Evolutionary conservation across 768 basidiomycete species (phyloP).

Genomic region (Candolleomyces eurysporus): DNA sequence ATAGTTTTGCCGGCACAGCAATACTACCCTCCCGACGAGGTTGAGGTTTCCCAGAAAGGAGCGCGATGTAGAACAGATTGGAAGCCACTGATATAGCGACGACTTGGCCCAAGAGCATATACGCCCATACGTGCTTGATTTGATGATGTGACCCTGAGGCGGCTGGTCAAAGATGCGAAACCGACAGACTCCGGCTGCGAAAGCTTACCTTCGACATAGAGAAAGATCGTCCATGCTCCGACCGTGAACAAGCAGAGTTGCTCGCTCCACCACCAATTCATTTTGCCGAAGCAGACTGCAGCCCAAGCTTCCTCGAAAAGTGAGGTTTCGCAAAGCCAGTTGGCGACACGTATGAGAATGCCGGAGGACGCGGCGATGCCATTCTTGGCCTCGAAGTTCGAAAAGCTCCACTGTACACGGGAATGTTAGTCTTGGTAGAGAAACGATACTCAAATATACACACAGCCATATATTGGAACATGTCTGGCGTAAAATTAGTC

Average conservation of each 20-base stretch:
- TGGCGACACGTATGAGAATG: conserved; percentile 34
- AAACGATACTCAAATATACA: conserved; percentile 16
- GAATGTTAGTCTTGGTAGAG: background rate
- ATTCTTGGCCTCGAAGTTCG: conserved; percentile 34
- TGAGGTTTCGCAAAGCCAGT: conserved; percentile 53
- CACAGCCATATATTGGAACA: conserved; percentile 33
- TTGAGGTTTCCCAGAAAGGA: conserved; percentile 34
- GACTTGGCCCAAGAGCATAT: conserved; percentile 71
- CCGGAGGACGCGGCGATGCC: conserved; percentile 1
- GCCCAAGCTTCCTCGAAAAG: conserved; percentile 63
- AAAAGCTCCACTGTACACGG: conserved; percentile 51
- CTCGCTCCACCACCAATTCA: conserved; percentile 73
- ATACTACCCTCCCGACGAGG: conserved; percentile 5
- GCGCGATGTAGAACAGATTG: conserved; percentile 58
- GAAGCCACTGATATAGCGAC: conserved; percentile 70
- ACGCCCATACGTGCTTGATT: conserved; percentile 58
- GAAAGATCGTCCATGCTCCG: conserved; percentile 53
- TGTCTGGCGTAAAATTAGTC: conserved; percentile 18
- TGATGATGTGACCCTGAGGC: conserved; percentile 30
- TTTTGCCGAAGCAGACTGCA: conserved; percentile 38
- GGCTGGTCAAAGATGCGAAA: background rate
- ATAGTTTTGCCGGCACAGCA: conserved; percentile 26
- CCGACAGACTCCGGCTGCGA: background rate
- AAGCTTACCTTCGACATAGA: conserved; percentile 48
- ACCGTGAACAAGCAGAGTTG: conserved; percentile 61